phyloP scores from a whole-genome alignment of 1,284 basidiomycete species.

The Mycosarcoma mackinlayi region DNA sequence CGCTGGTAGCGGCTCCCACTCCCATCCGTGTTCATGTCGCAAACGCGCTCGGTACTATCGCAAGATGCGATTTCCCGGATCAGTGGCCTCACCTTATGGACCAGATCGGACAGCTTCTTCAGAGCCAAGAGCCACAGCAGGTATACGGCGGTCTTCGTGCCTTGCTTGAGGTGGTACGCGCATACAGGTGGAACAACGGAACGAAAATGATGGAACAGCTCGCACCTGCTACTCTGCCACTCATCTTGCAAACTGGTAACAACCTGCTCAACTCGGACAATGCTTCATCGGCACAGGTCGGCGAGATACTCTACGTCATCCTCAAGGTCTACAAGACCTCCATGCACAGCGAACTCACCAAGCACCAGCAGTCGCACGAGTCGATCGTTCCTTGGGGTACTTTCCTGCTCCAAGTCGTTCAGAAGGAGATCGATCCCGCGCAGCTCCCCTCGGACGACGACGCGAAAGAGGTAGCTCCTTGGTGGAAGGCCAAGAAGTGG shows the following conservation, averaged over 20 bases:
- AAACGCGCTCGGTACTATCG: slow-evolving; percentile 54
- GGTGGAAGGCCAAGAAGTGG: slow-evolving; percentile 69
- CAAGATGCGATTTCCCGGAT: slow-evolving; percentile 60
- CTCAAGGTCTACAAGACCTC: slow-evolving; percentile 66
- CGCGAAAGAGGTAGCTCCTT: slow-evolving; percentile 38
- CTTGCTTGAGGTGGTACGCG: slow-evolving; percentile 61
- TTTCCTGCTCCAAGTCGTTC: slow-evolving; percentile 62
- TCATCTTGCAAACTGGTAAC: slow-evolving; percentile 53
- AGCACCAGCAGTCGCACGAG: slow-evolving; percentile 63
- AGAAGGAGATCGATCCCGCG: slow-evolving; percentile 51
- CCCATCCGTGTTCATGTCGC: slow-evolving; percentile 59
- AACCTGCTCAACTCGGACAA: slow-evolving; percentile 57
- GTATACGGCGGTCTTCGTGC: slow-evolving; percentile 63
- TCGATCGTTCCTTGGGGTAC: slow-evolving; percentile 66
- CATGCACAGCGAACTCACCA: slow-evolving; percentile 58
- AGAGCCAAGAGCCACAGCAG: slow-evolving; percentile 46
- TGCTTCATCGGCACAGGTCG: slow-evolving; percentile 52
- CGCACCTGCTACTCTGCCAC: slow-evolving; percentile 57
- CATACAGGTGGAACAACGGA: slow-evolving; percentile 61
- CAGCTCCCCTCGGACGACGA: slow-evolving; percentile 59
- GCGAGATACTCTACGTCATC: slow-evolving; percentile 63
- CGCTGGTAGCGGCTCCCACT: slow-evolving; percentile 54
- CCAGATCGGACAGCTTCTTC: slow-evolving; percentile 55
- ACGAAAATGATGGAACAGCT: slow-evolving; percentile 60
- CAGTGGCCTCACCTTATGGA: slow-evolving; percentile 64